Evolutionary conservation across 2,329 filamentous ascomycete genomes (phyloP).

Genomic region (Exserohilum turcica): DNA sequence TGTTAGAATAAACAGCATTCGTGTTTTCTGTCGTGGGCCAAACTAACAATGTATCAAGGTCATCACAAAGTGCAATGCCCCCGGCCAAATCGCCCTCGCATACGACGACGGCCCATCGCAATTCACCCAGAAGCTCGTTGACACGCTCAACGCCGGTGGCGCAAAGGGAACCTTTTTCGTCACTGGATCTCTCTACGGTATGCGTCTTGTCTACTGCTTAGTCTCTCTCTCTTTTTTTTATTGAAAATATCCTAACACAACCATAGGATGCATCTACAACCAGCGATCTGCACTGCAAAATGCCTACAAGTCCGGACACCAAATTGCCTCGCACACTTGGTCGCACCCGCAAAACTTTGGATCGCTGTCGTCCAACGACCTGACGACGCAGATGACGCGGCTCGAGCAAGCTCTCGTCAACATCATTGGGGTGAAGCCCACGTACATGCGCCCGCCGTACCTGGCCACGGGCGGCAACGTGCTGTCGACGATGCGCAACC

Average conservation of each 20-base stretch:
- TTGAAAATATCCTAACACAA: too few relatives aligned
- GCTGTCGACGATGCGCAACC: slow-evolving; percentile 39
- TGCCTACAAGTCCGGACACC: slow-evolving; percentile 42
- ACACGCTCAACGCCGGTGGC: slow-evolving; percentile 37
- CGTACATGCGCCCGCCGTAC: slow-evolving; percentile 47
- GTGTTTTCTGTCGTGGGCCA: not conserved
- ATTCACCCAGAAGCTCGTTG: slow-evolving; percentile 41
- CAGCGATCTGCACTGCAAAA: slow-evolving; percentile 38
- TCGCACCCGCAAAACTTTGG: slow-evolving; percentile 42
- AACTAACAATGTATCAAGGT: slow-evolving; percentile 15
- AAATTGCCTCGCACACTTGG: slow-evolving; percentile 47
- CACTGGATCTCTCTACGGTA: slow-evolving; percentile 37
- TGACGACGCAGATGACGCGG: slow-evolving; percentile 41
- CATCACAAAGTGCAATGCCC: slow-evolving; percentile 37
- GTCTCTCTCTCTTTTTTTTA: too few relatives aligned
- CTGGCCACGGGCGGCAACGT: slow-evolving; percentile 42
- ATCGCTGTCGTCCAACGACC: slow-evolving; percentile 34
- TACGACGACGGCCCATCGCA: slow-evolving; percentile 47
- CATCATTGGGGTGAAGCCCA: slow-evolving; percentile 46
- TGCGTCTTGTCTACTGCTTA: too few relatives aligned
- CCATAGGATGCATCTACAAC: slow-evolving; percentile 38
- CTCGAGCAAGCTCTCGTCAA: slow-evolving; percentile 44
- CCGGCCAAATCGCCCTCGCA: slow-evolving; percentile 40
- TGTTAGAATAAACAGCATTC: too few relatives aligned
- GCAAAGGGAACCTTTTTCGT: slow-evolving; percentile 47